Evolutionary conservation across 352 stramenopile genomes (phyloP).

Genomic region (Phytophthora cajani): DNA sequence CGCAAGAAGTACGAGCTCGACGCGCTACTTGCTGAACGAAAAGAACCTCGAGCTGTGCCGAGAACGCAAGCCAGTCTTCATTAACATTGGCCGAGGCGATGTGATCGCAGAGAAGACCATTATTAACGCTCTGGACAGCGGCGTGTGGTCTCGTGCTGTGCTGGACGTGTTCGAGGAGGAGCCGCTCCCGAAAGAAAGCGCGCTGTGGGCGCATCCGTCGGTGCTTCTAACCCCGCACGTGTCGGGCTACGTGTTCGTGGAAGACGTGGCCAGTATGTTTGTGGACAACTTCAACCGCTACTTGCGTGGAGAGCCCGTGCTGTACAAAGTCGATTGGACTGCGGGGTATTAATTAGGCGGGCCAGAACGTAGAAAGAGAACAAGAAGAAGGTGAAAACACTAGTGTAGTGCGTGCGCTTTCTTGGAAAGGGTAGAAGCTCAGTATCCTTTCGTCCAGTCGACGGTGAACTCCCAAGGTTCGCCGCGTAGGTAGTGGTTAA

Average conservation of each 20-base stretch:
- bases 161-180: conserved; percentile 68
- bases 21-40: conserved; percentile 69
- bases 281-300: conserved; percentile 58
- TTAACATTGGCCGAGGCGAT: conserved; percentile 91
- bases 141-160: conserved; percentile 60
- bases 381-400: background rate
- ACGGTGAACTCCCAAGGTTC: conserved; percentile 14
- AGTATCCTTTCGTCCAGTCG: conserved; percentile 16
- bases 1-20: conserved; percentile 79
- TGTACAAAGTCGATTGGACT: conserved; percentile 45
- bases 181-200: conserved; percentile 47
- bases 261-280: conserved; percentile 83
- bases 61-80: conserved; percentile 75
- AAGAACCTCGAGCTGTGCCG: conserved; percentile 52
- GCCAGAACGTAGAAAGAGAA: background rate
- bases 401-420: background rate
- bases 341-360: conserved; percentile 28
- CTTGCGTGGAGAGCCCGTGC: conserved; percentile 30
- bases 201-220: conserved; percentile 64
- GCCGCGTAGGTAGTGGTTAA: conserved; percentile 31
- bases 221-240: conserved; percentile 86
- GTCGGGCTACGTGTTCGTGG: conserved; percentile 67
- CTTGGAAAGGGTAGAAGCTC: background rate
- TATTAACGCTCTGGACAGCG: conserved; percentile 62
- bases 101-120: conserved; percentile 71